Base-by-base conservation (phyloP, 2,329 filamentous ascomycete genomes). In the Akanthomyces muscarius region DNA sequence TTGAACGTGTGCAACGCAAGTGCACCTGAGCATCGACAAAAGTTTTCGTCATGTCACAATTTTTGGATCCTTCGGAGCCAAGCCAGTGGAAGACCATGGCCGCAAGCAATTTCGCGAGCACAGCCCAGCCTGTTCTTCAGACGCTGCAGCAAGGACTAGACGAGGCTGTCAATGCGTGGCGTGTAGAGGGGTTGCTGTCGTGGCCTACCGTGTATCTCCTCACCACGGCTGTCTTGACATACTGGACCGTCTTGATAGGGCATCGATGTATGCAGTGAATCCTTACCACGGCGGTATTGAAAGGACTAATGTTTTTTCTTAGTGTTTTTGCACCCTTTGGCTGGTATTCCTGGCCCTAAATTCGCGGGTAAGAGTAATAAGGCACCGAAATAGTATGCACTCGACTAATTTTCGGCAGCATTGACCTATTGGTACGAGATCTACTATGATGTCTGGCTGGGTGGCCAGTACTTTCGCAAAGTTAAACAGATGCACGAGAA, bases 361-460 rank as follows among this genome's bases (percentile, higher is more conserved):
- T 45, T 56, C 13, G 54, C 54, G 11, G 54, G 54, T 56, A 36
- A 56, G 54, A 45, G 25, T n/a, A 33, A 47, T 11, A 28, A 1
- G 11, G 30, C 21, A 4, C 50, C 8, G 11, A 18, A 23, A 21
- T 0, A 21, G 11, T 7, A 33, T 16, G 8, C 30, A n/a, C 13
- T 5, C 16, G n/a, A 28, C 52, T 55, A 30, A 55, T 28, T 2
- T n/a, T 28, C 13, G 16, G 18, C 25, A 56, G 54, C 54, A 11
- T 56, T 56, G 25, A 56, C 54, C 1, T 56, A 56, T 16, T 56
- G 54, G 54, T 56, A 56, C 16, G 54, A 56, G 54, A 56, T 56
- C 10, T 56, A 56, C 25, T 56, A 56, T 3, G 54, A 56, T 16
- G 54, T 56, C 54, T 56, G 54, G 54, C 28, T 45, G 25, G 54